Evolutionary conservation across 2,329 filamentous ascomycete genomes (phyloP).

Genomic region (Monilinia fructigena): DNA sequence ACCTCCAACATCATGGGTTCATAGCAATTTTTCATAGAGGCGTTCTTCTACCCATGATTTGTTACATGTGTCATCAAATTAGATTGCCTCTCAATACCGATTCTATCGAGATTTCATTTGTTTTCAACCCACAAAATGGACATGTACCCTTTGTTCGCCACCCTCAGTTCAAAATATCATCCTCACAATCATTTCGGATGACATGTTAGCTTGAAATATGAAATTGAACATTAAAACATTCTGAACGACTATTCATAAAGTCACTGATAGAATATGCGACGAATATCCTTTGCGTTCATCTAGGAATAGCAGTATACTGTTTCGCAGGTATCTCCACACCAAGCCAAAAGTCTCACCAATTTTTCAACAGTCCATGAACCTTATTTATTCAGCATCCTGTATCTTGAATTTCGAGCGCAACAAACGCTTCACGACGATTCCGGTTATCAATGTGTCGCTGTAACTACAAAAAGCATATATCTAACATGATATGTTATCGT

Average conservation of each 20-base stretch:
- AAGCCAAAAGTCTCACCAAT: neutral
- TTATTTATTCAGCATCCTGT: neutral
- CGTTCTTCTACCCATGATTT: neutral
- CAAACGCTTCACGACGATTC: constrained; percentile 1
- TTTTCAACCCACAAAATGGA: neutral
- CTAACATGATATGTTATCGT: neutral
- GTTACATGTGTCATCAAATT: neutral
- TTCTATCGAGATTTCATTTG: neutral
- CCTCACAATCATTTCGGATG: neutral
- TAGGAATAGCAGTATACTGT: neutral
- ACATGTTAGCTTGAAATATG: neutral
- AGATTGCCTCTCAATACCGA: neutral
- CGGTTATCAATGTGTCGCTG: neutral
- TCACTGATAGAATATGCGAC: neutral
- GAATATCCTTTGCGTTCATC: neutral
- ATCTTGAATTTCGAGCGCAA: neutral
- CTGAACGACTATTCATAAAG: neutral
- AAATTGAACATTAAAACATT: neutral
- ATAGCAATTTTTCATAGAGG: neutral
- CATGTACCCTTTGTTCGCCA: neutral
- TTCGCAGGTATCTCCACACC: neutral
- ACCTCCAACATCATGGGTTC: neutral
- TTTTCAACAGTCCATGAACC: neutral
- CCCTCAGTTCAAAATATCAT: neutral
- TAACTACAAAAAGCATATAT: neutral